Evolutionary conservation across 352 stramenopile species (phyloP).

Genomic region (Thraustochytrium sp.): DNA sequence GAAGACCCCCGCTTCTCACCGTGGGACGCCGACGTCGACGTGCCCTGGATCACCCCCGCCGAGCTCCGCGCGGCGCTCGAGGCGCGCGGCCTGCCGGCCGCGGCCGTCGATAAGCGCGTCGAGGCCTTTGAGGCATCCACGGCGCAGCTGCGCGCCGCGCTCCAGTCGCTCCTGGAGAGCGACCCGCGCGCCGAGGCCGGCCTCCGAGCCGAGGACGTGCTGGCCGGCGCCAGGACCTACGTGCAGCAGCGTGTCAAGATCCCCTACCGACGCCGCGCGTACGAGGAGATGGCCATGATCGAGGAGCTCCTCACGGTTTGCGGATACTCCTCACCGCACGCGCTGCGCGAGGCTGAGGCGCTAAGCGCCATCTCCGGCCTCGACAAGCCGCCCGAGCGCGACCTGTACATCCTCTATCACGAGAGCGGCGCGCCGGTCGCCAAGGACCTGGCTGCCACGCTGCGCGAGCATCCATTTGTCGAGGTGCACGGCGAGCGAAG

Average conservation of each 20-base stretch:
- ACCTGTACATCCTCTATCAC: background rate
- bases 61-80: background rate
- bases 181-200: background rate
- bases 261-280: conserved; percentile 28
- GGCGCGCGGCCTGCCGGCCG: background rate
- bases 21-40: background rate
- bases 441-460: background rate
- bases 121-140: background rate
- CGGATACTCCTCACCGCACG: background rate
- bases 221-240: background rate
- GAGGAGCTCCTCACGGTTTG: conserved; percentile 14
- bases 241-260: background rate
- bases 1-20: background rate
- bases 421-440: background rate
- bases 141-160: background rate
- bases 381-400: background rate
- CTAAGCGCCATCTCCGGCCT: background rate
- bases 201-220: background rate
- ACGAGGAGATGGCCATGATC: conserved; percentile 38
- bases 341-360: background rate
- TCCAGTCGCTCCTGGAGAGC: background rate
- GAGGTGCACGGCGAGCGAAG: background rate
- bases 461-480: background rate
- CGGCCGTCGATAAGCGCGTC: background rate
- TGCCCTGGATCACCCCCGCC: background rate